A percentile compares a stretch with the other conserved stretches of the same genome.
Evolutionary conservation across 768 basidiomycete species (phyloP).

Genomic region (Russula emetica): DNA sequence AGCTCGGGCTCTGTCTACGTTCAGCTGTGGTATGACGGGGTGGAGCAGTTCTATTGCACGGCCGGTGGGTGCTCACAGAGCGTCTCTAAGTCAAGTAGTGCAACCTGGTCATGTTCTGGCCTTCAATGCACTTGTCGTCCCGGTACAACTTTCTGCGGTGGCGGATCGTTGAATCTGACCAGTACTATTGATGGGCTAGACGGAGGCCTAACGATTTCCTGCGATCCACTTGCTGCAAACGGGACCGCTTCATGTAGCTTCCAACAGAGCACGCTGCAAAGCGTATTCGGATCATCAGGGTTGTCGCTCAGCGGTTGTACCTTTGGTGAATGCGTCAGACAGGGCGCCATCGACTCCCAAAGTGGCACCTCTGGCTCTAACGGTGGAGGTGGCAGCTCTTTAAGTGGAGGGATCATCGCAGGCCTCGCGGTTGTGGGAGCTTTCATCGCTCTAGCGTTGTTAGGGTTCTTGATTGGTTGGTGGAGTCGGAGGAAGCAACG

Average conservation of each 20-base stretch:
- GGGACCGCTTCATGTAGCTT: conserved; percentile 65
- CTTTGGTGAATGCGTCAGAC: conserved; percentile 87
- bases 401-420: conserved; percentile 83
- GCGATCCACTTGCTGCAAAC: conserved; percentile 45
- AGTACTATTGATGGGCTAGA: conserved; percentile 57
- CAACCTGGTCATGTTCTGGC: conserved; percentile 67
- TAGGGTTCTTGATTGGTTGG: conserved; percentile 59
- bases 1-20: conserved; percentile 50
- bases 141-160: conserved; percentile 74
- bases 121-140: conserved; percentile 70
- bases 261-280: conserved; percentile 62
- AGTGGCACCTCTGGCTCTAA: conserved; percentile 33
- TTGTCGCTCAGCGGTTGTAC: conserved; percentile 68
- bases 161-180: conserved; percentile 46
- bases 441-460: conserved; percentile 53
- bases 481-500: conserved; percentile 60
- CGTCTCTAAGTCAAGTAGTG: conserved; percentile 39
- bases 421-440: conserved; percentile 82
- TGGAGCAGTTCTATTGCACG: conserved; percentile 84
- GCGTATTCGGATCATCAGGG: conserved; percentile 68
- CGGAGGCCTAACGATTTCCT: conserved; percentile 66
- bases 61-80: conserved; percentile 69
- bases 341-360: conserved; percentile 64
- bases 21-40: conserved; percentile 72
- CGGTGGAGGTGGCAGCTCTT: conserved; percentile 36